Conservation (phyloP, 345 rosid genomes). For the Noccaea bulbosa region DNA sequence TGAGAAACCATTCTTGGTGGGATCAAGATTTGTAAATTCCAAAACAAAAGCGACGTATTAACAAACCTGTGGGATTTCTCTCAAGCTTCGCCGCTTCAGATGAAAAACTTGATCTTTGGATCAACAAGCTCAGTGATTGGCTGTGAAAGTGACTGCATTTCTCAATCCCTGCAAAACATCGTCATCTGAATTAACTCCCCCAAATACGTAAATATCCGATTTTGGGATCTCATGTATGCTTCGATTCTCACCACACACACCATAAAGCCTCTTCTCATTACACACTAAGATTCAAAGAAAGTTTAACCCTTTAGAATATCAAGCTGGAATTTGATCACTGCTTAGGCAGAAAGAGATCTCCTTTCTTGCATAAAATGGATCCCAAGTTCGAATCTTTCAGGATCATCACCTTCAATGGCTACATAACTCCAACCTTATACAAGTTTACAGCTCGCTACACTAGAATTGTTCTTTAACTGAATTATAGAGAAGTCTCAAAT, state of each 20-base stretch:
- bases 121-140: slow-evolving; percentile 30
- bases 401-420: background rate
- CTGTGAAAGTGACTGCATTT: slow-evolving; percentile 36
- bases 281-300: background rate
- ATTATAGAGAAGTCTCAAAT: too few relatives aligned
- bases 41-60: background rate
- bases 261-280: background rate
- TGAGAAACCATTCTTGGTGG: slow-evolving; percentile 3
- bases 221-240: background rate
- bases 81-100: slow-evolving; percentile 38
- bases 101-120: slow-evolving; percentile 45
- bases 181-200: background rate
- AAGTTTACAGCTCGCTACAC: background rate
- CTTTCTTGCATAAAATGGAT: background rate
- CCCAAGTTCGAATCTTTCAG: background rate
- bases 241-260: background rate
- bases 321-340: background rate
- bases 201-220: background rate
- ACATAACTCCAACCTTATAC: background rate
- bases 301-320: background rate
- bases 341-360: background rate
- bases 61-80: slow-evolving; percentile 57
- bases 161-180: slow-evolving; percentile 28
- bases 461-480: background rate
- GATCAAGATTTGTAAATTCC: background rate